Conservation (phyloP, 371 early-diverging fungal genomes). For the Circinella minor region DNA sequence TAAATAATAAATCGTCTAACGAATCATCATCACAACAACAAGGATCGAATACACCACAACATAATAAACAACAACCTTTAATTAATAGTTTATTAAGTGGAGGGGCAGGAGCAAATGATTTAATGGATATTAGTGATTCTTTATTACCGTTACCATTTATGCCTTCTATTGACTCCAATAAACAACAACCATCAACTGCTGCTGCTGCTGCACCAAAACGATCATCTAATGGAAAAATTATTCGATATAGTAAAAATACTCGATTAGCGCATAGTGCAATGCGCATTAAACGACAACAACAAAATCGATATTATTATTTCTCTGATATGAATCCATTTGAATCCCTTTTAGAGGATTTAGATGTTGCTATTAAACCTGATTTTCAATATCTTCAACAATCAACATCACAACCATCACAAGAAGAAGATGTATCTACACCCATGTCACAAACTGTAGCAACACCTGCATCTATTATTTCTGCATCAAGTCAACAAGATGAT, state of each 20-base stretch:
- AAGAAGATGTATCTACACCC: not conserved
- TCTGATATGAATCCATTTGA: constrained; percentile 17
- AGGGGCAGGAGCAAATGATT: not conserved
- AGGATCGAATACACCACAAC: not conserved
- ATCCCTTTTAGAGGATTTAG: constrained; percentile 16
- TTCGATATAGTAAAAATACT: constrained; percentile 47
- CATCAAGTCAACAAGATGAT: constrained; percentile 8
- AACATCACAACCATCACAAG: not conserved
- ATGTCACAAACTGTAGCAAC: not conserved
- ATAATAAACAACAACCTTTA: not conserved
- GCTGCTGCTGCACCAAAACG: constrained; percentile 37
- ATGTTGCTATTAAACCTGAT: constrained; percentile 8
- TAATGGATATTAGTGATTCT: constrained; percentile 18
- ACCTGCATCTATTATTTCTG: constrained; percentile 1
- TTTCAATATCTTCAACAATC: constrained; percentile 7
- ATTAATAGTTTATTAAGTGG: not conserved
- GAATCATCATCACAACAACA: not conserved
- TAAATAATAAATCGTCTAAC: not conserved
- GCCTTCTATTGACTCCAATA: not conserved
- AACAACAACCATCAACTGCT: not conserved
- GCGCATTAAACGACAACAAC: constrained; percentile 38
- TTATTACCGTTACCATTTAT: constrained; percentile 11
- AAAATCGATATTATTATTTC: not conserved
- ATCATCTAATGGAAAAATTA: constrained; percentile 44
- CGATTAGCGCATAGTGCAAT: constrained; percentile 43